Evolutionary conservation across 768 basidiomycete genomes (phyloP), one percentile per base, ranked within the genome.

Genomic region (Tylopilus rubrobrunneus): DNA sequence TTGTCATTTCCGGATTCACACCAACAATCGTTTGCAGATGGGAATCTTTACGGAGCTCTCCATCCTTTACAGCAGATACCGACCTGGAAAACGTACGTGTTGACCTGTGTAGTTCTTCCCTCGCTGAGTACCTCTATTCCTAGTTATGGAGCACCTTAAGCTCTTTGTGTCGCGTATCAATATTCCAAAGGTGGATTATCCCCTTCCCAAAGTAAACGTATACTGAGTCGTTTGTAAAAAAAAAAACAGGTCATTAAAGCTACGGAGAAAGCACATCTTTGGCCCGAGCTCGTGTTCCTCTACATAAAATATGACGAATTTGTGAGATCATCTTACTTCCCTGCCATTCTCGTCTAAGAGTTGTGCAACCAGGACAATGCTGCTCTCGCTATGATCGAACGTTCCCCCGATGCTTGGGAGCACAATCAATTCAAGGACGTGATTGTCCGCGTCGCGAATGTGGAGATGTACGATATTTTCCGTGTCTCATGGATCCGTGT

Each of bases 401-500:
- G 95, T 19, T 91, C 97, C 2, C 83, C 92, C n/a, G 93, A 97
- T 71, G 93, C 94, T 46, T 99, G 95, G 95, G 97, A 99, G 53
- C 97, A 99, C 75, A 95, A 92, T 65, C 96, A 98, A 71, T 99
- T 99, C 86, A 98, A 98, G 80, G 97, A 98, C 62, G 87, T 97
- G 53, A 82, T 97, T 51, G 91, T 98, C 66, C 90, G 95, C 55
- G 95, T 89, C 21, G 96, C 97, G 45, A 99, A 99, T 65, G 83
- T 98, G 57, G 97, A 99, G 75, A 98, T 99, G 90, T 90, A 70
- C 55, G 84, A 61, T 25, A 2, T 48, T 48, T 5, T 36, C 27
- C 39, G 12, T 36, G 7, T 14, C 47, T 42, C 10, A 23, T 36
- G 23, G 19, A 31, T 5, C 7, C 23, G 11, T 47, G 2, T 19